A percentile compares a stretch with the other conserved stretches of the same genome.
Evolutionary conservation across 176 grass and related monocot species (phyloP).

Genomic region (Oryza brachyantha): DNA sequence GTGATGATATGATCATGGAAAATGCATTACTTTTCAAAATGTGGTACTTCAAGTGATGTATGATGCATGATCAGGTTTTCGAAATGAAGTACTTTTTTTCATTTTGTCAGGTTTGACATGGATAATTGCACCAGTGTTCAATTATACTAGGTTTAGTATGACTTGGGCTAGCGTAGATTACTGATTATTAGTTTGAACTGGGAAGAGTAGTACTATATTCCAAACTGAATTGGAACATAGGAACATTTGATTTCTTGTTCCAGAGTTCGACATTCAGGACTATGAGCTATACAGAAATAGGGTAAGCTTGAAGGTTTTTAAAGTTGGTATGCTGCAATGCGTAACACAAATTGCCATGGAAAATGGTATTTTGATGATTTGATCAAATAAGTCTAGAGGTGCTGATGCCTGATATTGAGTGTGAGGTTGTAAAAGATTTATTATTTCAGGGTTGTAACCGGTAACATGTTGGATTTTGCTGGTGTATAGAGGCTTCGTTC

Average conservation of each 20-base stretch:
- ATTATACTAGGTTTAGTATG: not conserved
- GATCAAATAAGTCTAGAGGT: not conserved
- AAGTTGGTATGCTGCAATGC: not conserved
- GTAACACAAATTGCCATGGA: not conserved
- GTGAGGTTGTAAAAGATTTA: not conserved
- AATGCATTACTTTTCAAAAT: constrained; percentile 10
- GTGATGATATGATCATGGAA: too few relatives aligned
- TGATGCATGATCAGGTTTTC: not conserved
- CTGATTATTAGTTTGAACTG: not conserved
- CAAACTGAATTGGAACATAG: not conserved
- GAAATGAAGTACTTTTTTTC: not conserved
- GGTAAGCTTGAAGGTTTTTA: not conserved
- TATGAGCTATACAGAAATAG: not conserved
- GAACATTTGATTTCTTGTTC: not conserved
- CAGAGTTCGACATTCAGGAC: not conserved
- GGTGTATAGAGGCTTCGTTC: too few relatives aligned
- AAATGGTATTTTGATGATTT: not conserved
- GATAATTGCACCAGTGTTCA: not conserved
- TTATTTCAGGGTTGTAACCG: not conserved
- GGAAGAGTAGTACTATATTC: not conserved
- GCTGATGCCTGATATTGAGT: not conserved
- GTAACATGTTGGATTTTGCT: not conserved
- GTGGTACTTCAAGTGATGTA: not conserved
- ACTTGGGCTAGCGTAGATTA: not conserved
- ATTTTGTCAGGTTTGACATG: not conserved